phyloP scores from a whole-genome alignment of 2,329 filamentous ascomycete genomes.

The Colletotrichum magnum region DNA sequence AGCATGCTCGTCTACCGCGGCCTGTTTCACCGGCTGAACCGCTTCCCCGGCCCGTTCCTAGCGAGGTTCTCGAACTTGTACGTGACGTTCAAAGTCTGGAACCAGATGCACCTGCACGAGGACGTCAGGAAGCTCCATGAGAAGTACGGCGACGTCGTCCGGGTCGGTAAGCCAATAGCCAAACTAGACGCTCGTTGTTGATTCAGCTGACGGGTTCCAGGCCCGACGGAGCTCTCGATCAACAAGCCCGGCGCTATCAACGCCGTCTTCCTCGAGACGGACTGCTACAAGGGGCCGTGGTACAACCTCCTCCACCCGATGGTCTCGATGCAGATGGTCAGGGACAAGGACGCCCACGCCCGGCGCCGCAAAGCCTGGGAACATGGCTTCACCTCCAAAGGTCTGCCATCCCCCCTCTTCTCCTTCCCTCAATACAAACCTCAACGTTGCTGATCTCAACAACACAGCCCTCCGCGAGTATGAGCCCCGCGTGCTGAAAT shows the following conservation, averaged over 20 bases:
- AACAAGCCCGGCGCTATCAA: constrained; percentile 46
- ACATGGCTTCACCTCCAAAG: constrained; percentile 48
- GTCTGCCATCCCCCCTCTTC: constrained; percentile 4
- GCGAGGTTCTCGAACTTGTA: constrained; percentile 44
- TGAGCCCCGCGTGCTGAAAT: constrained; percentile 45
- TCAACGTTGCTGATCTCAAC: neutral
- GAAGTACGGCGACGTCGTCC: constrained; percentile 49
- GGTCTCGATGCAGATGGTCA: constrained; percentile 47
- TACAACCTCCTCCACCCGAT: constrained; percentile 50
- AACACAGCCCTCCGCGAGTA: constrained; percentile 44
- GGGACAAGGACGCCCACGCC: constrained; percentile 49
- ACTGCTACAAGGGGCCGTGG: constrained; percentile 51
- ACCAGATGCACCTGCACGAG: constrained; percentile 43
- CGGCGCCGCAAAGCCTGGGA: constrained; percentile 52
- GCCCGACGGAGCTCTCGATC: constrained; percentile 50
- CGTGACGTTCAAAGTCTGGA: constrained; percentile 42
- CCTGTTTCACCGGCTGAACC: constrained; percentile 44
- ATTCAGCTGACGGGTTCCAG: constrained; percentile 34
- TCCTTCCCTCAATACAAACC: fast-evolving
- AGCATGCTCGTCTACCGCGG: constrained; percentile 44
- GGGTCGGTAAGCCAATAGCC: constrained; percentile 42
- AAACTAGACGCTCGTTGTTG: neutral
- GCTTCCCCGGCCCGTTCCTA: constrained; percentile 47
- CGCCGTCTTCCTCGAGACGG: constrained; percentile 45
- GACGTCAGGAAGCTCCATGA: constrained; percentile 47